Evolutionary conservation across 805 yeast genomes (phyloP), one percentile per base, ranked within the genome.

Genomic region (Barnettozyma pratensis): DNA sequence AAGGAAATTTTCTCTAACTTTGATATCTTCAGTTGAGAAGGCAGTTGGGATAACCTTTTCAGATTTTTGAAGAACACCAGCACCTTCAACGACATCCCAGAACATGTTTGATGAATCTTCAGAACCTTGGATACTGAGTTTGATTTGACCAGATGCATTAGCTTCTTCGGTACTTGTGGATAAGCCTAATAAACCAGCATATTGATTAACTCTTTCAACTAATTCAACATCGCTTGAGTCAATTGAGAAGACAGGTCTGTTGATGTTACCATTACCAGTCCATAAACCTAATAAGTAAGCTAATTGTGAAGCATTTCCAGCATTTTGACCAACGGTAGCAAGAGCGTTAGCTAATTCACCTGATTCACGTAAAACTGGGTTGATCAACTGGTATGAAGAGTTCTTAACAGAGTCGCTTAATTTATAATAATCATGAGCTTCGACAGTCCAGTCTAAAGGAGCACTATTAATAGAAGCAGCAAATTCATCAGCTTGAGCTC

Each of bases 241-340:
- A 29, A 67, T 56, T 7, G 68, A 62, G 36, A 66, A 62, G 34
- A 56, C 57, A 7, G 66, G 54, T 29, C 61, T 53, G 25, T 59
- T 57, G 9, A 60, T 54, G 9, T 59, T 52, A 45, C 71, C 73
- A 53, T 58, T 57, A 45, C 72, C 77, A 47, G 64, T 57, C 75
- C 74, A 73, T 9, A 63, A 50, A 52, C 79, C 78, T 29, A 70
- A 49, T 40, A 72, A 53, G 62, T 72, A 73, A 45, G 75, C 71
- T 54, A 67, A 53, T 39, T 63, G 51, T 7, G 64, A 53, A 37
- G 65, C 58, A 19, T 42, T 48, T n/a, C 54, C 35, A 7, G 48
- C 41, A n/a, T 48, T 52, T 38, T 41, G 53, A 39, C 62, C 66
- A 3, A 39, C 28, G 7, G 43, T 44, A 37, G 53, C 63, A n/a